A percentile compares a stretch with the other conserved stretches of the same genome.
These are phyloP conservation scores for Moesziomyces antarcticus DNA, from an alignment of 1,284 basidiomycete genomes.

Conservation along the genomic window DNA sequence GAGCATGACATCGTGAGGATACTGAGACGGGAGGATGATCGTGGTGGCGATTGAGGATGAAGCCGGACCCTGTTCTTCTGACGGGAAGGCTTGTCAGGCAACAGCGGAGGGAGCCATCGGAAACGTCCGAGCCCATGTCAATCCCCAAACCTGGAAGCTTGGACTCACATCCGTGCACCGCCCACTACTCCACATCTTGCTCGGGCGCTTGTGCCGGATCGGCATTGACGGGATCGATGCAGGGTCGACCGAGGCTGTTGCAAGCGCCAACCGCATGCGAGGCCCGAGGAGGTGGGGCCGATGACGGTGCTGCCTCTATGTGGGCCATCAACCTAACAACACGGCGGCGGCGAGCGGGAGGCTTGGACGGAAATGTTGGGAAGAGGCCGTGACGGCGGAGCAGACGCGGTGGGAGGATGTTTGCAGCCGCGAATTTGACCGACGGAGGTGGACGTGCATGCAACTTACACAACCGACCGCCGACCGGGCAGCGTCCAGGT, in stretches of 20 bases:
- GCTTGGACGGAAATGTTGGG: constrained; percentile 27
- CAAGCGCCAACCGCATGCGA: background rate
- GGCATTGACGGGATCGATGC: background rate
- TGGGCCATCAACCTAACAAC: constrained; percentile 14
- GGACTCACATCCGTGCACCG: background rate
- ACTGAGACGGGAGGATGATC: too few species aligned
- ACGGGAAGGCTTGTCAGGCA: too few species aligned
- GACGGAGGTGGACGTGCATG: background rate
- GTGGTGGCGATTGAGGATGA: too few species aligned
- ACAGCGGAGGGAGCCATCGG: background rate
- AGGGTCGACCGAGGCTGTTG: background rate
- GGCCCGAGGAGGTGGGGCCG: background rate
- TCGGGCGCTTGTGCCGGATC: background rate
- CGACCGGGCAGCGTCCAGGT: background rate
- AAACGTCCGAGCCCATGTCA: background rate
- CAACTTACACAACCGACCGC: background rate
- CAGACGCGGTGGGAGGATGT: background rate
- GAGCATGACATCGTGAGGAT: too few species aligned
- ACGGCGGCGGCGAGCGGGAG: background rate
- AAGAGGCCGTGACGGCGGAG: constrained; percentile 23
- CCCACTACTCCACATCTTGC: background rate
- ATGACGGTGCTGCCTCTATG: background rate
- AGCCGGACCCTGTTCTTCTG: background rate
- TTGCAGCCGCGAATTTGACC: constrained; percentile 21
- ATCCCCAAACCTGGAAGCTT: background rate